Evolutionary conservation across 1,139 yeast genomes (phyloP), one percentile per base, ranked within the genome.

Genomic region (Candida sp.): DNA sequence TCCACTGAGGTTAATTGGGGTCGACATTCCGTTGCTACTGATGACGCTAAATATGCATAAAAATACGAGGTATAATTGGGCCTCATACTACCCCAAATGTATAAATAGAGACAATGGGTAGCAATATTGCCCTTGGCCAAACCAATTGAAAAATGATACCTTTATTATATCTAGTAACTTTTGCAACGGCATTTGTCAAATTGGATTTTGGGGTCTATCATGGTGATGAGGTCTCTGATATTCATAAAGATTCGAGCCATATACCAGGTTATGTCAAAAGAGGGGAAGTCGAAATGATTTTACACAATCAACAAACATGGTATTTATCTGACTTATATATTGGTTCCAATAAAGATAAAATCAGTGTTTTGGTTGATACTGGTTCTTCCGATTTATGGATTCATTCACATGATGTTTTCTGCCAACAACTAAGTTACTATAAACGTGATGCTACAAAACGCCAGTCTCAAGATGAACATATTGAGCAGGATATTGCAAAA

Each of bases 381-480:
- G 72, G 71, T 5, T 61, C 68, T 7, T 61, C 68, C 29, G 72
- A 66, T 46, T 58, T 68, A 49, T 67, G 72, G 72, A 60, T 67
- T 35, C 49, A 58, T 49, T 49, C 54, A 9, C 39, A 44, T 19
- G 51, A 52, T 36, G 55, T 57, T 38, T 21, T 15, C 8, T 62
- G 66, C 44, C 23, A 25, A 6, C 6, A 6, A 25, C 6, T 6
- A 6, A 6, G 9, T 9, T 9, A 25, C 29, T 6, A 6, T 25
- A 25, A 25, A 25, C 6, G 29, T 6, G 29, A 25, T 9, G 29
- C 6, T 6, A 25, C 6, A 9, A 25, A 25, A 25, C 29, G 29
- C 9, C 29, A 6, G 8, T 6, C 29, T 9, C 6, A 9, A 25
- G 9, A 9, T 25, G 29, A 25, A 25, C 29, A 25, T 25, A 6